These are phyloP conservation scores for Polyporus tsugae DNA, from an alignment of 1,284 basidiomycete genomes.

Conservation along the genomic window DNA sequence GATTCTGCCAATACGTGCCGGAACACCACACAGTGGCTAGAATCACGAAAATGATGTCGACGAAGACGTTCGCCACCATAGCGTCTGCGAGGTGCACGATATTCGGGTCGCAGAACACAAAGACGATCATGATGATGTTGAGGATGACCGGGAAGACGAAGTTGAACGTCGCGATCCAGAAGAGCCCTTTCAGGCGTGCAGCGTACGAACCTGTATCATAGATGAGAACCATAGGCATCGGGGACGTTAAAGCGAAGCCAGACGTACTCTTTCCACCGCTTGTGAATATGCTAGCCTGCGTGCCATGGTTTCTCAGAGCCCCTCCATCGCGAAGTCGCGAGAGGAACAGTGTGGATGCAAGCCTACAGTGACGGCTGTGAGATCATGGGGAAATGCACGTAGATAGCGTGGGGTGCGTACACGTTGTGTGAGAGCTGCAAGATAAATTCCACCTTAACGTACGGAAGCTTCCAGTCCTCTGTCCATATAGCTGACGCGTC, in stretches of 20 bases:
- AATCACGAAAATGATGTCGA: constrained; percentile 33
- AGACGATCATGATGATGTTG: constrained; percentile 35
- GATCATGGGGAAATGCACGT: too few species aligned
- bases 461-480: constrained; percentile 6
- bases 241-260: not conserved
- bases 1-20: not conserved
- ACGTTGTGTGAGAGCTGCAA: constrained; percentile 38
- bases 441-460: constrained; percentile 37
- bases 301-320: too few species aligned
- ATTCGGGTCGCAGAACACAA: constrained; percentile 20
- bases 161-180: constrained; percentile 42
- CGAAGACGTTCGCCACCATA: constrained; percentile 24
- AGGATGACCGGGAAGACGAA: constrained; percentile 42
- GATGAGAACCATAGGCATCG: too few species aligned
- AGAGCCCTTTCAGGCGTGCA: constrained; percentile 26
- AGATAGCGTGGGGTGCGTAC: constrained; percentile 16
- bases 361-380: not conserved
- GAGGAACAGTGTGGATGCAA: not conserved
- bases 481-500: not conserved
- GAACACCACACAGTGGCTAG: constrained; percentile 36
- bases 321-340: not conserved
- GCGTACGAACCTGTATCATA: not conserved
- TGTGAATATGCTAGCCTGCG: not conserved
- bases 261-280: too few species aligned
- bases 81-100: constrained; percentile 23